phyloP scores from a whole-genome alignment of 2,329 filamentous ascomycete genomes.

The Colletotrichum destructivum region DNA sequence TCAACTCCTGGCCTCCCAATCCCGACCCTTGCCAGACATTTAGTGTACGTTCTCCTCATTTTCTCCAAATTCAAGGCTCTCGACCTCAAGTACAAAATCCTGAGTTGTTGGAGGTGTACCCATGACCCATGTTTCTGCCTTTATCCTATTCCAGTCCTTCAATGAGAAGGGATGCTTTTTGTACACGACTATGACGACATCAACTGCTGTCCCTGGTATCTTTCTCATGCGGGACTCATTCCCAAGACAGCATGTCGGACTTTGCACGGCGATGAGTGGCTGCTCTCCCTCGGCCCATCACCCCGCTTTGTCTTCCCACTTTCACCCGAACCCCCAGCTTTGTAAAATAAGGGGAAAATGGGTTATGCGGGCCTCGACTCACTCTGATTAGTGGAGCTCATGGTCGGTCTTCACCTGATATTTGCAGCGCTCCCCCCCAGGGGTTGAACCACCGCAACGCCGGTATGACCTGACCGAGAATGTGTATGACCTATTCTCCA shows the following conservation, averaged over 20 bases:
- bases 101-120: background rate
- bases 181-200: background rate
- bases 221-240: background rate
- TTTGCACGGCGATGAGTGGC: background rate
- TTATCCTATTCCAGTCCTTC: background rate
- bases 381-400: background rate
- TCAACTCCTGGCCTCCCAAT: background rate
- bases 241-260: background rate
- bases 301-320: background rate
- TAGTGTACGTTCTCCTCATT: background rate
- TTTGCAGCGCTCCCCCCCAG: background rate
- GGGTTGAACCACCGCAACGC: background rate
- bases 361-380: background rate
- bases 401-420: background rate
- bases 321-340: background rate
- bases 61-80: background rate
- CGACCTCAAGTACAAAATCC: background rate
- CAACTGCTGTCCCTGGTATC: background rate
- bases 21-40: background rate
- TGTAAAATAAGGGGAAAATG: background rate
- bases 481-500: background rate
- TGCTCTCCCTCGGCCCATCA: slow-evolving; percentile 17
- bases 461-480: background rate
- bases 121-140: background rate
- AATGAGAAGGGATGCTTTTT: background rate